Percentiles rank a stretch among this genome's conserved stretches.
phyloP scores from a whole-genome alignment of 352 stramenopile species.

The Peronosclerospora sorghi region DNA sequence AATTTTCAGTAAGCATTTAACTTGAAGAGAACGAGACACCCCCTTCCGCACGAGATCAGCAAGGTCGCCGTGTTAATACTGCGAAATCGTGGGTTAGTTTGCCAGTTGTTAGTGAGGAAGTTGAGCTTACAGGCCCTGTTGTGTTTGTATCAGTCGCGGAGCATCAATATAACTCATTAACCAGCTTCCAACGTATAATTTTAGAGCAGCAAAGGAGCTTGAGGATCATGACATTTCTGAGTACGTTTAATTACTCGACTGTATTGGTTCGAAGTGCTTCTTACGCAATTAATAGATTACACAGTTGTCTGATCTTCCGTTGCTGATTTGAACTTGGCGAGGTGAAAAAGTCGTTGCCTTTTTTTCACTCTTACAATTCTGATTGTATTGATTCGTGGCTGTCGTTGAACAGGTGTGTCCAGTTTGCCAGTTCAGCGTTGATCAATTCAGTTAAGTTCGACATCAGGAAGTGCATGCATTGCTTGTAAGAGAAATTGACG shows the following conservation, averaged over 20 bases:
- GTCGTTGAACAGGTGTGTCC: slow-evolving; percentile 86
- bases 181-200: slow-evolving; percentile 75
- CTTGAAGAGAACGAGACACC: slow-evolving; percentile 24
- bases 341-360: slow-evolving; percentile 88
- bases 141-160: slow-evolving; percentile 31
- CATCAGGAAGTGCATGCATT: too few relatives aligned
- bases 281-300: background rate
- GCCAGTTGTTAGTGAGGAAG: slow-evolving; percentile 2
- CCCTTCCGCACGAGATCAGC: slow-evolving; percentile 13
- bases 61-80: slow-evolving; percentile 10
- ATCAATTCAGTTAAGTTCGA: slow-evolving; percentile 28
- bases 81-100: slow-evolving; percentile 18
- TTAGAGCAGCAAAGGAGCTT: slow-evolving; percentile 37
- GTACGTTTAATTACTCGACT: slow-evolving; percentile 22
- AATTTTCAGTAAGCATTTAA: slow-evolving; percentile 40
- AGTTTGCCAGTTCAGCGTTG: slow-evolving; percentile 79
- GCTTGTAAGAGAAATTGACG: too few relatives aligned
- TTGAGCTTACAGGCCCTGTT: too few relatives aligned
- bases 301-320: slow-evolving; percentile 88
- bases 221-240: slow-evolving; percentile 36
- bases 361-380: slow-evolving; percentile 90
- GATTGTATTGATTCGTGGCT: slow-evolving; percentile 91
- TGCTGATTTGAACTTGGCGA: slow-evolving; percentile 84
- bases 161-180: slow-evolving; percentile 55
- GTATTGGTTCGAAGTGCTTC: too few relatives aligned